Percentiles rank a stretch among this genome's conserved stretches.
These are phyloP conservation scores for Corylus heterophylla DNA, from an alignment of 306 rosid genomes.

Conservation along the genomic window DNA sequence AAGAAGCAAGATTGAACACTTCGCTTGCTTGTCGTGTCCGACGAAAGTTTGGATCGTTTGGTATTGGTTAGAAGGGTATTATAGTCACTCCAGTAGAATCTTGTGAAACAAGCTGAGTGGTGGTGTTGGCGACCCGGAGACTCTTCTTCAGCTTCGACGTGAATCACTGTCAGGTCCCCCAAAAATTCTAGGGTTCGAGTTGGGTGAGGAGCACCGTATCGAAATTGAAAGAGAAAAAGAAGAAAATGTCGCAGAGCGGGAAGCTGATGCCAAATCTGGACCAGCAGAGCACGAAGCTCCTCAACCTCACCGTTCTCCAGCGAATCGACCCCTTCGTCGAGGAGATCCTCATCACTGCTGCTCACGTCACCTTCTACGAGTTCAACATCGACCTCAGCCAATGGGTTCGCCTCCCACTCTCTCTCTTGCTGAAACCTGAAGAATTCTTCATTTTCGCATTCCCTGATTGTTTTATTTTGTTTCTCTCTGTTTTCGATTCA, in stretches of 20 bases:
- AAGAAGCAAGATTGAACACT: too few species aligned
- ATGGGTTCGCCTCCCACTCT: constrained; percentile 39
- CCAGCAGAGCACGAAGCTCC: constrained; percentile 61
- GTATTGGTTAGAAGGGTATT: neutral
- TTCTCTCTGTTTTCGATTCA: constrained; percentile 2
- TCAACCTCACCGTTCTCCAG: constrained; percentile 60
- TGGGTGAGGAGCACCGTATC: constrained; percentile 11
- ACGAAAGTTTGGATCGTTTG: neutral
- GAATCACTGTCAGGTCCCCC: constrained; percentile 13
- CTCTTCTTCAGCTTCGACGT: constrained; percentile 28
- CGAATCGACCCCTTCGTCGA: constrained; percentile 62
- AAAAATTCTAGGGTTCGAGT: constrained; percentile 1
- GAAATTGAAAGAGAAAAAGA: constrained; percentile 23
- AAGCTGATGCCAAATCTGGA: constrained; percentile 62
- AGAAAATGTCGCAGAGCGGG: constrained; percentile 53
- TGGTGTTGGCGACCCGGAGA: constrained; percentile 28
- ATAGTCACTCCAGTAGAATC: neutral
- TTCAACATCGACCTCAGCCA: constrained; percentile 59
- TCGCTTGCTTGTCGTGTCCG: too few species aligned
- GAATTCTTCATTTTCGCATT: neutral
- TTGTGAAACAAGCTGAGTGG: constrained; percentile 27
- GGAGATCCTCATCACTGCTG: constrained; percentile 62
- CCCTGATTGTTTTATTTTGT: neutral
- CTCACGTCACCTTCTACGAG: constrained; percentile 64
- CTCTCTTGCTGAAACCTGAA: neutral